A percentile compares a stretch with the other conserved stretches of the same genome.
Evolutionary conservation across 2,329 filamentous ascomycete genomes (phyloP).

Genomic region (Ophiocordyceps camponoti-rufipedis): DNA sequence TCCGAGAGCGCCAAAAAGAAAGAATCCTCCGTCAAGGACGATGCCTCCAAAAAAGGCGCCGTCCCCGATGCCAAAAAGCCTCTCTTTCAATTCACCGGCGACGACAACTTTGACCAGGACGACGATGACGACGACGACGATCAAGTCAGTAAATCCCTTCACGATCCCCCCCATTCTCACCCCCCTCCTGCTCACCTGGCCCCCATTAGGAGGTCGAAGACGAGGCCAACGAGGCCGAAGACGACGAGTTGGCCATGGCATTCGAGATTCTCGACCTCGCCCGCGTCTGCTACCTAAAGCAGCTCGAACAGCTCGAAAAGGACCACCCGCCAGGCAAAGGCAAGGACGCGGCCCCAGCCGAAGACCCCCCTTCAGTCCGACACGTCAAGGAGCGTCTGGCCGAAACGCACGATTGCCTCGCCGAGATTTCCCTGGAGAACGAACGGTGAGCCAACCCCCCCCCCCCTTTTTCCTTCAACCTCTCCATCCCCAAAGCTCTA

Average conservation of each 20-base stretch:
- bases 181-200: slow-evolving; percentile 3
- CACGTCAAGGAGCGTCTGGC: slow-evolving; percentile 72
- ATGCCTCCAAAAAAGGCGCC: too few species aligned
- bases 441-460: slow-evolving; percentile 39
- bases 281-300: slow-evolving; percentile 43
- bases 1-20: too few species aligned
- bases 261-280: slow-evolving; percentile 75
- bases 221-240: slow-evolving; percentile 36
- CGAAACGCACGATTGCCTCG: slow-evolving; percentile 84
- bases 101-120: slow-evolving; percentile 79
- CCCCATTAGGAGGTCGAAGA: slow-evolving; percentile 11
- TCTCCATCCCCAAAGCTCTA: slow-evolving; percentile 1
- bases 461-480: not conserved
- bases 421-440: slow-evolving; percentile 93
- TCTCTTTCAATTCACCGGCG: slow-evolving; percentile 81
- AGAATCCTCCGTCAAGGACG: too few species aligned
- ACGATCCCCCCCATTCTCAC: not conserved
- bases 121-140: slow-evolving; percentile 45
- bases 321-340: slow-evolving; percentile 20
- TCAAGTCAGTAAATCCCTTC: slow-evolving; percentile 9
- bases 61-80: slow-evolving; percentile 39
- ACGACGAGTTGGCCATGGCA: slow-evolving; percentile 60
- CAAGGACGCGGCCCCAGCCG: slow-evolving; percentile 16
- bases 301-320: slow-evolving; percentile 21
- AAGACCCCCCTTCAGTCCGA: slow-evolving; percentile 22